phyloP scores from a whole-genome alignment of 805 yeast species.

The Kazachstania martiniae region DNA sequence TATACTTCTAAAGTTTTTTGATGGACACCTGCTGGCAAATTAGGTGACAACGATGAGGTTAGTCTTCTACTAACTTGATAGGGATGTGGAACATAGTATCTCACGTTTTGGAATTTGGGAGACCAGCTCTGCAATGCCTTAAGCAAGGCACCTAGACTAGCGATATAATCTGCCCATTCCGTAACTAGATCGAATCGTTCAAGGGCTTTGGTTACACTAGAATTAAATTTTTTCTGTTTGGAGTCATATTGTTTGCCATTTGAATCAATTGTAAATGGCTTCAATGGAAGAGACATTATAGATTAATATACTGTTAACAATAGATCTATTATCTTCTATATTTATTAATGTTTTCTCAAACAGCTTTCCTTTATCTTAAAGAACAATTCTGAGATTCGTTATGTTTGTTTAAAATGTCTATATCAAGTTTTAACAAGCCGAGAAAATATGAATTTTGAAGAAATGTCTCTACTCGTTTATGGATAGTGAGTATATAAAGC shows the following conservation, averaged over 20 bases:
- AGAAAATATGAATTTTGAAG: too few relatives aligned
- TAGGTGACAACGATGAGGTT: constrained; percentile 69
- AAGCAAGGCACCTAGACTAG: constrained; percentile 69
- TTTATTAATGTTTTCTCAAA: too few relatives aligned
- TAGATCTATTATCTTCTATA: too few relatives aligned
- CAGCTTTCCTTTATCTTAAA: too few relatives aligned
- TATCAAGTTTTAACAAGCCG: too few relatives aligned
- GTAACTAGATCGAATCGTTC: constrained; percentile 67
- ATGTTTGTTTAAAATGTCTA: too few relatives aligned
- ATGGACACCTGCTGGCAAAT: constrained; percentile 92
- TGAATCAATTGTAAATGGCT: constrained; percentile 24
- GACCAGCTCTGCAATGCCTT: constrained; percentile 52
- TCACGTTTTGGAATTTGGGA: constrained; percentile 27
- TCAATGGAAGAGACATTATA: constrained; percentile 27
- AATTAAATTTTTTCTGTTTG: constrained; percentile 56
- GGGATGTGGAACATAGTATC: constrained; percentile 57
- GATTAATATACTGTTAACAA: too few relatives aligned
- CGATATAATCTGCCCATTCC: constrained; percentile 98
- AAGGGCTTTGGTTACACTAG: constrained; percentile 64
- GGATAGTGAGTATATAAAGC: too few relatives aligned
- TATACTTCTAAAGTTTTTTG: constrained; percentile 77
- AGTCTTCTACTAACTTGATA: constrained; percentile 58
- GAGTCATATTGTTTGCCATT: constrained; percentile 33
- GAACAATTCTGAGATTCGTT: too few relatives aligned
- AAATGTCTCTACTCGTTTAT: too few relatives aligned